Evolutionary conservation across 108 stramenopile genomes (phyloP), one percentile per base, ranked within the genome.

Genomic region (Stephanodiscus triporus): DNA sequence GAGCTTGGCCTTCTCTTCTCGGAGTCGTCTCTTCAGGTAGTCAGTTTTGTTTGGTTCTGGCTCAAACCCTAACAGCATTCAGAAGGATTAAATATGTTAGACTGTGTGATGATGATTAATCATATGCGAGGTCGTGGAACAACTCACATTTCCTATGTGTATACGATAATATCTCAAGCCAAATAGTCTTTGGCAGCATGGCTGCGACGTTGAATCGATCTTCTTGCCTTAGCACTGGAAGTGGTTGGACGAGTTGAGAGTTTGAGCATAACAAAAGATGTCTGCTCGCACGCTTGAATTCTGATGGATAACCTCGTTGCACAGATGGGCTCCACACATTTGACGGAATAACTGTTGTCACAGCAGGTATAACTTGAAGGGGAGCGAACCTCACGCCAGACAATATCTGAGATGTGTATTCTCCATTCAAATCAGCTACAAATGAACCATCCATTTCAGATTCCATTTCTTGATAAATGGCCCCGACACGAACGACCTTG

Each of bases 81-180:
- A 24, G 38, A 27, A 20, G 30, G 27, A 36, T 17, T 19, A 71
- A 62, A 49, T 47, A 63, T 55, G 55, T 36, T 36, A 50, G 42
- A 16, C n/a, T 5, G 65, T 54, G 57, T 20, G 37, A 50, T 45
- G 30, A 22, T 37, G 19, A 20, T n/a, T 64, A 38, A 34, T 59
- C n/a, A 36, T n/a, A 20, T 14, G 66, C 19, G 66, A 30, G 51
- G 29, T 37, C 50, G 2, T 23, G 34, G 22, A 37, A 32, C 2
- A 34, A 81, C 89, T 84, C 75, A 91, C 90, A 94, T 63, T 85
- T 86, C 14, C 88, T 82, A 63, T 91, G 88, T 27, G 90, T 92
- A 57, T 78, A 95, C 4, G 93, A 92, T 45, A 95, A 40, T 24
- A 95, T 88, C 71, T 91, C 93, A 48, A 89, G 64, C 93, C 93